A percentile compares a stretch with the other conserved stretches of the same genome.
These are phyloP conservation scores for Schizosaccharomyces versatilis DNA, from an alignment of 1,139 yeast species.

Conservation along the genomic window DNA sequence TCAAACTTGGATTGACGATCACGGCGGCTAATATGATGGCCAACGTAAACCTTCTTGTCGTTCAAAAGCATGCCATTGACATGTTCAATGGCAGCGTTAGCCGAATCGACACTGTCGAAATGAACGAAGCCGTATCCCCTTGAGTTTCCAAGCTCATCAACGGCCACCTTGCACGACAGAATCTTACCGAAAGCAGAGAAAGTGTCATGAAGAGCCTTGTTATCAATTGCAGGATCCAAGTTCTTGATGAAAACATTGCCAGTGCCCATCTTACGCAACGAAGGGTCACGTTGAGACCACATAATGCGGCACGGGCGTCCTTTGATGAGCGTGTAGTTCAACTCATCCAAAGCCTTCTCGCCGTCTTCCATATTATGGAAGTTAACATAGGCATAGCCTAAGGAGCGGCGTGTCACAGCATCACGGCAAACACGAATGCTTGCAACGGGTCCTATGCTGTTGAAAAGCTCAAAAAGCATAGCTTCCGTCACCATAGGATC, in stretches of 20 bases:
- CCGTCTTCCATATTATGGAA: conserved; percentile 71
- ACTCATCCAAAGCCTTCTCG: conserved; percentile 81
- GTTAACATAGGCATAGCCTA: conserved; percentile 97
- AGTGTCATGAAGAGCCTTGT: conserved; percentile 95
- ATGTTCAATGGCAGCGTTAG: conserved; percentile 85
- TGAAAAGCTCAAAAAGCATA: conserved; percentile 76
- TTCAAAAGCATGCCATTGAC: conserved; percentile 97
- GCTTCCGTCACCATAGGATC: conserved; percentile 90
- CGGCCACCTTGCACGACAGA: conserved; percentile 91
- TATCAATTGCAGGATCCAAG: conserved; percentile 94
- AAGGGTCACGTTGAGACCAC: conserved; percentile 99
- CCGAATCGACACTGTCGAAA: conserved; percentile 83
- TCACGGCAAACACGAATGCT: conserved; percentile 98
- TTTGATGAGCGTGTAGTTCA: conserved; percentile 82
- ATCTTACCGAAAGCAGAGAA: conserved; percentile 93
- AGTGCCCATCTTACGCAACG: conserved; percentile 83
- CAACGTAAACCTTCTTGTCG: conserved; percentile 90
- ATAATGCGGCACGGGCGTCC: conserved; percentile 97
- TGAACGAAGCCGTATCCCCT: conserved; percentile 97
- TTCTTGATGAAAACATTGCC: conserved; percentile 96
- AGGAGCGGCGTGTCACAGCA: conserved; percentile 86
- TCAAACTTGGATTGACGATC: conserved; percentile 91
- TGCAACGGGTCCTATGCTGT: conserved; percentile 86
- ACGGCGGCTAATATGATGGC: conserved; percentile 77
- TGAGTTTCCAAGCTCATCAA: conserved; percentile 77